Evolutionary conservation across 306 rosid species (phyloP).

Genomic region (Dryas drummondii): DNA sequence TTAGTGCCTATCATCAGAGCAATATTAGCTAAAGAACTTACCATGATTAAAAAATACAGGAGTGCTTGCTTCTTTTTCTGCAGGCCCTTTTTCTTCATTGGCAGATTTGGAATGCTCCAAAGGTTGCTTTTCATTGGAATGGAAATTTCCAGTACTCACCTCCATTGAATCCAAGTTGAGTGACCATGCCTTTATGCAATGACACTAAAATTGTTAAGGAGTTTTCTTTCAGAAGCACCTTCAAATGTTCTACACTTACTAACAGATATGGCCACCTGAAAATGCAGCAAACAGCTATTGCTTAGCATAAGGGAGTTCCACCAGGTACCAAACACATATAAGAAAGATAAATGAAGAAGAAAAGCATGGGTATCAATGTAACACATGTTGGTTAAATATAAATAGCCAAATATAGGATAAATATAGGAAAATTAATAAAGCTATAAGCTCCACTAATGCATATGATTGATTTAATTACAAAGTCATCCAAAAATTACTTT

Average conservation of each 20-base stretch:
- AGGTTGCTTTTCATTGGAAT: constrained; percentile 49
- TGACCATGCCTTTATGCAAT: constrained; percentile 36
- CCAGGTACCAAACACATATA: not conserved
- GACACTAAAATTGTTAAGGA: constrained; percentile 5
- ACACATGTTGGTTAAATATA: not conserved
- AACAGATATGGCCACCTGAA: constrained; percentile 18
- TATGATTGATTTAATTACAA: not conserved
- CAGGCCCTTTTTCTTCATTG: constrained; percentile 47
- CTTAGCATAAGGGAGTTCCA: constrained; percentile 8
- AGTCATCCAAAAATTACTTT: not conserved
- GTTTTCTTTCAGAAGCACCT: constrained; percentile 3
- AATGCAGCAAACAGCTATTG: constrained; percentile 6
- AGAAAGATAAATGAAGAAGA: not conserved
- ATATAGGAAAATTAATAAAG: not conserved
- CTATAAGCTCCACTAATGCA: not conserved
- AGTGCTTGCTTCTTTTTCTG: constrained; percentile 48
- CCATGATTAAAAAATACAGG: constrained; percentile 73
- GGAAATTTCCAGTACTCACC: constrained; percentile 47
- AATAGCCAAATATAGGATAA: not conserved
- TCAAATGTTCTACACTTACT: not conserved
- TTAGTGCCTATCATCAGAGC: not conserved
- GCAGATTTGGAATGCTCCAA: constrained; percentile 48
- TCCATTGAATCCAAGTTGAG: constrained; percentile 59
- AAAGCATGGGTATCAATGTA: not conserved
- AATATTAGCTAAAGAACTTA: constrained; percentile 33